Evolutionary conservation across 495 filamentous ascomycete genomes (phyloP), one percentile per base, ranked within the genome.

Genomic region (Chaetomidium leptoderma): DNA sequence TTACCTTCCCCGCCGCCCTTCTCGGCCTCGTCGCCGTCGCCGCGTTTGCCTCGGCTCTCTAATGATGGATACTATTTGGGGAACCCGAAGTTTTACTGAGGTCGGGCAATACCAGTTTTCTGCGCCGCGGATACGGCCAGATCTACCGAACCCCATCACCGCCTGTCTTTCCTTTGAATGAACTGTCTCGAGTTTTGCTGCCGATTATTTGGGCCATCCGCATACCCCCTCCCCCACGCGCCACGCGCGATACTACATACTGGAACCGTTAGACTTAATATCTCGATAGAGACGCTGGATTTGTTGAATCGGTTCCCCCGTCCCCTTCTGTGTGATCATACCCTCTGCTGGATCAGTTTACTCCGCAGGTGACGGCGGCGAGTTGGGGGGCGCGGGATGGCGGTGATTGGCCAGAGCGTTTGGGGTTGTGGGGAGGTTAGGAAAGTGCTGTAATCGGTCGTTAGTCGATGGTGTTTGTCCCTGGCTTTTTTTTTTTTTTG

Each of bases 21-120:
- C 55, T 76, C 48, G 70, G 66, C 29, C 63, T 78, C 10, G 71
- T 70, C 44, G 68, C 69, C 51, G 49, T 75, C 13, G 75, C 66
- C 55, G 74, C 63, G 35, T 43, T 78, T 43, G 67, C 74, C 54
- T 58, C 65, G 50, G 57, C 66, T 29, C 57, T 73, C 59, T 71
- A 67, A 71, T 30, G 43, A 47, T 39, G 27, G 52, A 32, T 30
- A 16, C 51, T 24, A 29, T 32, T 30, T 14, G 35, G 27, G 51
- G 39, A 33, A 32, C 37, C 26, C 33, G 39, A 39, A 43, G 51
- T 53, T 46, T 57, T 30, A 40, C 29, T 30, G 17, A 29, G 19
- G 17, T 42, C 13, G 32, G 33, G 33, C 36, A 47, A 49, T 48
- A 30, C 40, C 11, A 36, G 53, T 39, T 47, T 13, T 24, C 46